Conservation (phyloP, 345 rosid species). For the Anacardium occidentale region DNA sequence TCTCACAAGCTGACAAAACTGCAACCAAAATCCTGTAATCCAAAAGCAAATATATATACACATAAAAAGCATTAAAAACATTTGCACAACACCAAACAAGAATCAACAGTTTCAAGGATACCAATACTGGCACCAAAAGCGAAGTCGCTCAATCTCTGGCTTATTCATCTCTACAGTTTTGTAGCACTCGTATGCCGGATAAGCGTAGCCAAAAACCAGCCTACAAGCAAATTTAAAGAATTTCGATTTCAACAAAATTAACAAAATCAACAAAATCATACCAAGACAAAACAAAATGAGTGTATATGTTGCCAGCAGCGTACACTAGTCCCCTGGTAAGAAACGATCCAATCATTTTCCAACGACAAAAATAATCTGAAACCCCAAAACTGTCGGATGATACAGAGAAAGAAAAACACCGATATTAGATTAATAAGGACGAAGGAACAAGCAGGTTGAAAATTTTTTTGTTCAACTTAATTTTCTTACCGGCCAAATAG, state of each 20-base stretch:
- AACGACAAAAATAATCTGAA: not conserved
- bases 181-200: constrained; percentile 68
- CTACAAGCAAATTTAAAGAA: constrained; percentile 26
- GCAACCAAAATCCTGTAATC: constrained; percentile 66
- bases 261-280: not conserved
- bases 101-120: constrained; percentile 11
- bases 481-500: constrained; percentile 19
- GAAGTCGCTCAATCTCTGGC: constrained; percentile 61
- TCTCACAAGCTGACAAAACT: constrained; percentile 54
- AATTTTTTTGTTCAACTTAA: not conserved
- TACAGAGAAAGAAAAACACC: constrained; percentile 12
- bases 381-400: constrained; percentile 4
- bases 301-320: constrained; percentile 2
- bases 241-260: constrained; percentile 3
- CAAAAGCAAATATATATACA: not conserved
- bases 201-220: constrained; percentile 58
- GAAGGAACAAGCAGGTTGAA: not conserved
- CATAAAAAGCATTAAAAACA: not conserved
- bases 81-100: not conserved
- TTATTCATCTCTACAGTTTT: constrained; percentile 57
- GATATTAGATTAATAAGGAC: constrained; percentile 1
- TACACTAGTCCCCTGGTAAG: constrained; percentile 52
- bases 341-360: constrained; percentile 53
- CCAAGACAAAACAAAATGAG: not conserved
- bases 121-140: constrained; percentile 75